A percentile compares a stretch with the other conserved stretches of the same genome.
phyloP scores from a whole-genome alignment of 495 filamentous ascomycete genomes.

The Lasiosphaeris hirsuta region DNA sequence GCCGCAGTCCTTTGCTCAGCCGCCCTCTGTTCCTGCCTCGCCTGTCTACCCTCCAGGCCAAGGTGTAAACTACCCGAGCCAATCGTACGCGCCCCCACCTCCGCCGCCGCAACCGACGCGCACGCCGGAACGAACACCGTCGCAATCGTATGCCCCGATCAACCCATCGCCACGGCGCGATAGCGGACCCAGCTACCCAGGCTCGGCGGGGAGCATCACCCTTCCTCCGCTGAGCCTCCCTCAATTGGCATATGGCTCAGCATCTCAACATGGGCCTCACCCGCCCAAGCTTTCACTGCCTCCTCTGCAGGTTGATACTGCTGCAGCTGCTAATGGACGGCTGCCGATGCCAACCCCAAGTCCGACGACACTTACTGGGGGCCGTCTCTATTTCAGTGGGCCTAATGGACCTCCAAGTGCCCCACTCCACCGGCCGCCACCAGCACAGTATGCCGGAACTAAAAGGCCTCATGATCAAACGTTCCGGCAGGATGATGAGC shows the following conservation, averaged over 20 bases:
- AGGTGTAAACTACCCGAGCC: constrained; percentile 15
- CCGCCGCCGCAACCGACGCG: constrained; percentile 42
- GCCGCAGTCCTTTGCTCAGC: constrained; percentile 44
- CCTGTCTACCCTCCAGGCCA: constrained; percentile 38
- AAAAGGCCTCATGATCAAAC: constrained; percentile 29
- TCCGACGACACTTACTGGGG: constrained; percentile 3
- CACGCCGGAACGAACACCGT: constrained; percentile 26
- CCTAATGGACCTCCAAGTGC: constrained; percentile 7
- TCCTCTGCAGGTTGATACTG: constrained; percentile 18
- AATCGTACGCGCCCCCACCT: constrained; percentile 37
- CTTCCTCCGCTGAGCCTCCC: constrained; percentile 17
- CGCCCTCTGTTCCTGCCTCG: constrained; percentile 44
- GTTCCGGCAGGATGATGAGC: constrained; percentile 18
- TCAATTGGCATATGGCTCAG: not conserved
- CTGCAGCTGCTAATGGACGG: not conserved
- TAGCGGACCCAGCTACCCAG: constrained; percentile 19
- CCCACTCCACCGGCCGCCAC: constrained; percentile 13
- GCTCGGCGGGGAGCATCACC: constrained; percentile 5
- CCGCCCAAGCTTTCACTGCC: constrained; percentile 16
- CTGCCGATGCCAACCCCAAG: constrained; percentile 18
- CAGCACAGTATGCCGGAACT: constrained; percentile 24
- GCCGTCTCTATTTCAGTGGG: not conserved
- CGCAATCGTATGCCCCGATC: constrained; percentile 29
- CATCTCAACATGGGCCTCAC: constrained; percentile 6
- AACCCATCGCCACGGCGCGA: constrained; percentile 26